Base-by-base conservation (phyloP, 441 rosid species). In the Euphorbia celastroides region DNA sequence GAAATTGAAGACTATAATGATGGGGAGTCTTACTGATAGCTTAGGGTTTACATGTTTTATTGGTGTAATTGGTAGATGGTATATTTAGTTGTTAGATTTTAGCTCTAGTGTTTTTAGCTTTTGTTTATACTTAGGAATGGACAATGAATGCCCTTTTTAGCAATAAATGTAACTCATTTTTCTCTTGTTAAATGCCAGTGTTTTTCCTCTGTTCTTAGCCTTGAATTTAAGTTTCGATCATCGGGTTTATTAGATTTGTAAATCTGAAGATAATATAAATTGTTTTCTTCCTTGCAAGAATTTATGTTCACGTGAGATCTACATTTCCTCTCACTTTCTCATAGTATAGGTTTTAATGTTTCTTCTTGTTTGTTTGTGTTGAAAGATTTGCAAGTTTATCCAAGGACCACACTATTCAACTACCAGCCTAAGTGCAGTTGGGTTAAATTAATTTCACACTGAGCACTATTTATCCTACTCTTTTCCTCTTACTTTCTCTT, bases 121-220 rank as follows among this genome's bases (percentile, higher is more conserved):
- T 56, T 75, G 70, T 73, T 66, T 38, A 67, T 67, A 72, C 71
- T 51, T 50, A 25, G 75, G 71, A 31, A 68, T 46, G 80, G 70
- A 66, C 68, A 17, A 32, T 62, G 76, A 65, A 59, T 60, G 46
- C 44, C 50, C 67, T 64, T 69, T 64, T 50, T 32, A 23, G 68
- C 38, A 68, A 70, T 73, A 80, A 78, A 73, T 68, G 80, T 28
- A 48, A 48, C 59, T 68, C 69, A 42, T 57, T 48, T 55, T 52
- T 57, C n/a, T 25, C 59, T 69, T 62, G 5, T 2, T 38, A 9
- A 13, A 2, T 26, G 51, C 58, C 59, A 5, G 74, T 62, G 70
- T 38, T 65, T 42, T 44, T 60, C 20, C 25, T 44, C 56, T 30
- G 63, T 66, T 50, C n/a, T n/a, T 70, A 34, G 54, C 60, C 48